Conservation (phyloP, 306 rosid genomes). For the Senna tora region DNA sequence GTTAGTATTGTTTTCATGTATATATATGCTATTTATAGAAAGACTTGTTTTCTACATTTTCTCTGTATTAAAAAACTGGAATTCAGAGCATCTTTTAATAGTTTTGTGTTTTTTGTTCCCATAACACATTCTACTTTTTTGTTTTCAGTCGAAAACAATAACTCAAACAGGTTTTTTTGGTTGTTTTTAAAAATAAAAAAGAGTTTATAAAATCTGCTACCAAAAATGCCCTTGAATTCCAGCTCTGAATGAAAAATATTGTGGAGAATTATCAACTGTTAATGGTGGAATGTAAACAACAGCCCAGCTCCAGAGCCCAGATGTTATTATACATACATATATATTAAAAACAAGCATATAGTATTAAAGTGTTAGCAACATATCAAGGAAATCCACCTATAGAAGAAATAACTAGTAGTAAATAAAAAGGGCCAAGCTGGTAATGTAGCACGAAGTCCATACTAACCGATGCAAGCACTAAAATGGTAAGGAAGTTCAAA, state of each 20-base stretch:
- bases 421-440: neutral
- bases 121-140: no score
- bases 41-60: no score
- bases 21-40: no score
- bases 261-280: slow-evolving; percentile 11
- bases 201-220: no score
- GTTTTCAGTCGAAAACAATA: no score
- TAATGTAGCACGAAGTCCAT: slow-evolving; percentile 39
- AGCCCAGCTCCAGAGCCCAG: neutral
- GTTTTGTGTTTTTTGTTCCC: no score
- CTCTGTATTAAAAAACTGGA: no score
- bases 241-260: neutral
- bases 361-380: slow-evolving; percentile 16
- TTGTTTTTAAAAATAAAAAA: no score
- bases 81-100: no score
- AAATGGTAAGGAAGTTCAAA: slow-evolving; percentile 77
- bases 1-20: no score
- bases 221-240: no score
- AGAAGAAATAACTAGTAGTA: slow-evolving; percentile 18
- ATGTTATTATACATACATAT: neutral
- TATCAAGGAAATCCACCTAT: neutral
- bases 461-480: slow-evolving; percentile 98
- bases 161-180: no score
- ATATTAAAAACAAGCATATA: neutral
- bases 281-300: slow-evolving; percentile 9